phyloP scores from a whole-genome alignment of 805 yeast species.

The Metschnikowia sp. region DNA sequence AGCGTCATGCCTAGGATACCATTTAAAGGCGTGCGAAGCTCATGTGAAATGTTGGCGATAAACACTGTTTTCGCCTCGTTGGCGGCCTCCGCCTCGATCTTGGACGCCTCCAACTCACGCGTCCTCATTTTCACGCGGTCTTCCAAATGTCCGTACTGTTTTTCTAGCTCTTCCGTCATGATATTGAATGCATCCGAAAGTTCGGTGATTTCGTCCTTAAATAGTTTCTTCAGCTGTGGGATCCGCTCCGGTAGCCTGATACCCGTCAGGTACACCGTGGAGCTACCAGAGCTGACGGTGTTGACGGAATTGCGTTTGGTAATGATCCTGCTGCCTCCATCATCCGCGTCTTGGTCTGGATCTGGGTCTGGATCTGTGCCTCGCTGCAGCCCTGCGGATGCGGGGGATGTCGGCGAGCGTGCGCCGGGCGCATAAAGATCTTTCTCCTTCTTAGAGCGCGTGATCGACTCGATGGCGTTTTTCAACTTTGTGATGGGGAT shows the following conservation, averaged over 20 bases:
- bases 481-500: conserved; percentile 77
- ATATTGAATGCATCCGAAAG: conserved; percentile 84
- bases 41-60: conserved; percentile 90
- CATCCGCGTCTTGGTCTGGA: background rate
- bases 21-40: conserved; percentile 89
- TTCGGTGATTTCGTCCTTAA: conserved; percentile 84
- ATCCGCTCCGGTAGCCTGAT: conserved; percentile 38
- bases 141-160: conserved; percentile 80
- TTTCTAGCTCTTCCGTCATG: conserved; percentile 84
- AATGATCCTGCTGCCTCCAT: background rate
- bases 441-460: conserved; percentile 38
- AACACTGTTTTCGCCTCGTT: conserved; percentile 95
- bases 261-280: conserved; percentile 37
- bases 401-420: background rate
- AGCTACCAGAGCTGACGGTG: conserved; percentile 28
- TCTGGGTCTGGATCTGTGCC: background rate
- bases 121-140: conserved; percentile 86
- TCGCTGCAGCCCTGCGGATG: background rate
- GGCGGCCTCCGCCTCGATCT: conserved; percentile 87
- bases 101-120: conserved; percentile 81
- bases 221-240: conserved; percentile 41
- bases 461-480: conserved; percentile 75
- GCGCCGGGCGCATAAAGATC: conserved; percentile 4
- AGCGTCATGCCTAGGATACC: conserved; percentile 97
- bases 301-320: conserved; percentile 23